These are phyloP conservation scores for Raffaelea deltoideospora DNA, from an alignment of 2,329 filamentous ascomycete genomes.

Conservation along the genomic window DNA sequence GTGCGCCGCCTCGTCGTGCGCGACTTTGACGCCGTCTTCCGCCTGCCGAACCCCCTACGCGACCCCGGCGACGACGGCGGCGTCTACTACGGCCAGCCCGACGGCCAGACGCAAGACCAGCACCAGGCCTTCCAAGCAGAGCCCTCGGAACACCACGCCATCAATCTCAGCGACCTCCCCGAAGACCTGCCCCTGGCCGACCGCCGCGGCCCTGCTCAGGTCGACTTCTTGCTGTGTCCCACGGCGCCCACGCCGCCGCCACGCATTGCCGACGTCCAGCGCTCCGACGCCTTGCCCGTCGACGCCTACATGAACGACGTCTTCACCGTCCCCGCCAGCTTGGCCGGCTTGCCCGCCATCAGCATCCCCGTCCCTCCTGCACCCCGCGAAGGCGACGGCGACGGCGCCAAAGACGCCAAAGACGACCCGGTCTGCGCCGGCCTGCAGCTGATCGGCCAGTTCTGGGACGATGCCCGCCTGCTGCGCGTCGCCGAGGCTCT, in stretches of 20 bases:
- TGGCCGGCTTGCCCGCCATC: slow-evolving; percentile 79
- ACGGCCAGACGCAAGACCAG: no score
- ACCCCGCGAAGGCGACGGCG: slow-evolving; percentile 1
- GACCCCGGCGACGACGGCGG: slow-evolving; percentile 44
- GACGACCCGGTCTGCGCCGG: slow-evolving; percentile 26
- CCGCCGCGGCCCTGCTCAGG: slow-evolving; percentile 43
- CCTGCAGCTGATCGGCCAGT: slow-evolving; percentile 69
- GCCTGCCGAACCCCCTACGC: slow-evolving; percentile 49
- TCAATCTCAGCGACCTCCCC: slow-evolving; percentile 45
- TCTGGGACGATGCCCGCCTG: slow-evolving; percentile 55
- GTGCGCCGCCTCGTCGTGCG: slow-evolving; percentile 68
- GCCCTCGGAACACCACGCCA: slow-evolving; percentile 15
- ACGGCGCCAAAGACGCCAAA: slow-evolving; percentile 10
- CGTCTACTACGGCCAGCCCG: slow-evolving; percentile 49
- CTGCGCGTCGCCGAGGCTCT: slow-evolving; percentile 40
- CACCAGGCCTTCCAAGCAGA: no score
- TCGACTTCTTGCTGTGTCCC: slow-evolving; percentile 79
- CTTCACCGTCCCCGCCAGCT: slow-evolving; percentile 85
- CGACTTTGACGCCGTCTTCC: slow-evolving; percentile 76
- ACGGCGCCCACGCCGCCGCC: slow-evolving; percentile 53
- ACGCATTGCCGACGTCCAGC: slow-evolving; percentile 15
- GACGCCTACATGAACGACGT: slow-evolving; percentile 86
- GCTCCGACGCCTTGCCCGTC: slow-evolving; percentile 37
- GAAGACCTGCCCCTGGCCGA: slow-evolving; percentile 34
- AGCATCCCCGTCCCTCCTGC: slow-evolving; percentile 53